Evolutionary conservation across 2,329 filamentous ascomycete genomes (phyloP), one percentile per base, ranked within the genome.

Genomic region (Dactylonectria macrodidyma): DNA sequence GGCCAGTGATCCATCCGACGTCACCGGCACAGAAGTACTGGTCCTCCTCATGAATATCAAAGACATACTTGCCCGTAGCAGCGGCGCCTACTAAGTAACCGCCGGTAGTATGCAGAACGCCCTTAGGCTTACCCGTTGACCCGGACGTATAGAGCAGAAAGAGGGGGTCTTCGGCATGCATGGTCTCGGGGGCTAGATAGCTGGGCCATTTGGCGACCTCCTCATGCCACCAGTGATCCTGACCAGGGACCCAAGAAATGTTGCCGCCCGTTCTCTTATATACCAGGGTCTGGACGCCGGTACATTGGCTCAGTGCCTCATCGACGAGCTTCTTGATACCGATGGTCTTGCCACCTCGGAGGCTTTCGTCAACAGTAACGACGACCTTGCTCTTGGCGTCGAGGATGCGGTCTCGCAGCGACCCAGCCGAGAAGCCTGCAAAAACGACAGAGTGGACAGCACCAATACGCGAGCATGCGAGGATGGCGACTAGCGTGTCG

Each of bases 251-350:
- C 92, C 92, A 95, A 61, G 94, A 92, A 12, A 97, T 90, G 38
- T 97, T 93, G 34, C 93, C 91, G 51, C 95, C 94, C 30, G 95
- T 98, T 74, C 95, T 91, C 88, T 96, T 95, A 87, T 90, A 97
- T 54, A 98, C 95, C 34, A 98, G 86, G 12, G 93, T 93, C 81
- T 92, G 89, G 65, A 98, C 92, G 73, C 93, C 91, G 6, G 95
- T 94, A 80, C 95, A 97, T 82, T 69, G 54, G 0, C 26, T 95
- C 92, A 97, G 86, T 14, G 95, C 95, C 78, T 97, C 95, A 76
- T 97, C 95, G 65, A 97, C 95, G 77, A 97, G 97, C 85, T 95
- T 95, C 90, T 97, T 97, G 74, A 95, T 97, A 71, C 93, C 92
- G 76, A 97, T 97, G 72, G 95, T 84, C 87, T 97, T 97, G 77